Evolutionary conservation across 306 rosid species (phyloP).

Genomic region (Alnus rubra): DNA sequence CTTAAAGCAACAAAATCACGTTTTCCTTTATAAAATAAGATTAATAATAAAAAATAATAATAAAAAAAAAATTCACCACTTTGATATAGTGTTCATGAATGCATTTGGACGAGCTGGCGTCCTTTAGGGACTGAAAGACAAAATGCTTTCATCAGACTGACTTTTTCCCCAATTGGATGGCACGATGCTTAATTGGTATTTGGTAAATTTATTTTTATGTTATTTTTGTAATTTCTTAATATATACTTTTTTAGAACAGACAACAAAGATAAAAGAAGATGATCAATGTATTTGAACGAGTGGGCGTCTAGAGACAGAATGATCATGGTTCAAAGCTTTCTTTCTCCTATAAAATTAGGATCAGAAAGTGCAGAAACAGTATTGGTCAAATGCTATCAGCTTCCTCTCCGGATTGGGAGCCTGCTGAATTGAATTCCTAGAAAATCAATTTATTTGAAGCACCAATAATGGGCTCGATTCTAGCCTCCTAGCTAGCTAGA

Average conservation of each 20-base stretch:
- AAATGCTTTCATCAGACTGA: not conserved
- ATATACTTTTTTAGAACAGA: too few species aligned
- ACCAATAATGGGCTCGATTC: not conserved
- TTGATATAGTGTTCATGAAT: not conserved
- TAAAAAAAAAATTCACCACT: not conserved
- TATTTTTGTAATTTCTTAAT: too few species aligned
- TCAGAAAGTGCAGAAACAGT: not conserved
- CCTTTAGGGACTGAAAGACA: not conserved
- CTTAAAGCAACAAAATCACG: too few species aligned
- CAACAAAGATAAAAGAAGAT: too few species aligned
- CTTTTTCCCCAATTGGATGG: not conserved
- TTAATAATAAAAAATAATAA: too few species aligned
- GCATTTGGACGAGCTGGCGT: slow-evolving; percentile 17
- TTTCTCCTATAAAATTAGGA: not conserved
- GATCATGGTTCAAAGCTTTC: not conserved
- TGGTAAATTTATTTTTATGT: too few species aligned
- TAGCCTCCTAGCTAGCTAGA: too few species aligned
- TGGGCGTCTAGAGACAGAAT: not conserved
- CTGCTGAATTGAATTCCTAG: not conserved
- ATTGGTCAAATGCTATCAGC: not conserved
- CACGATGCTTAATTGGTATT: not conserved
- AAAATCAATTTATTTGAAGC: not conserved
- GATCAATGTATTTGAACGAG: not conserved
- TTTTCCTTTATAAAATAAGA: too few species aligned
- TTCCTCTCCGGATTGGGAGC: not conserved